phyloP scores from a whole-genome alignment of 2,329 filamentous ascomycete species.

The Apiospora malaysiana region DNA sequence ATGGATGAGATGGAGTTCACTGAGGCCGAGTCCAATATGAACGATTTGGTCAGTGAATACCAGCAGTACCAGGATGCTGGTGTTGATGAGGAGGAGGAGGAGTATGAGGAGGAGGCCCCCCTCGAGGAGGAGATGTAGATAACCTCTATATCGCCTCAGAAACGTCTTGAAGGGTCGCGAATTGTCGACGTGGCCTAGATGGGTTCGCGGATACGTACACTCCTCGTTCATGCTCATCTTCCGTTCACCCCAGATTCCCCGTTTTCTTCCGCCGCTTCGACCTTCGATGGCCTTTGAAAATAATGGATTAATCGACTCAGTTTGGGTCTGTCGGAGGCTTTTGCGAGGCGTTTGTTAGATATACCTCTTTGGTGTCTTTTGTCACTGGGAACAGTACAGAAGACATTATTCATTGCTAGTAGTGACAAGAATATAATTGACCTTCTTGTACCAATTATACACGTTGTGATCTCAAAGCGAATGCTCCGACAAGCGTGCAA shows the following conservation, averaged over 20 bases:
- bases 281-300: constrained; percentile 33
- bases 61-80: constrained; percentile 99
- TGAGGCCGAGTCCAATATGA: constrained; percentile 99
- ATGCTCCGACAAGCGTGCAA: not conserved
- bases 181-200: constrained; percentile 3
- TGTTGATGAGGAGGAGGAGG: constrained; percentile 96
- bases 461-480: not conserved
- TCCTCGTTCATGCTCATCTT: constrained; percentile 22
- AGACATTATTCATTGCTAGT: constrained; percentile 38
- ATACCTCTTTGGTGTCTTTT: constrained; percentile 39
- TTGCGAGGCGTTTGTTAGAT: constrained; percentile 38
- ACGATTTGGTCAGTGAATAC: constrained; percentile 99
- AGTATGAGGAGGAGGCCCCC: constrained; percentile 86
- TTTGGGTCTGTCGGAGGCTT: constrained; percentile 32
- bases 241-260: constrained; percentile 21
- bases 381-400: constrained; percentile 34
- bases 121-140: constrained; percentile 70
- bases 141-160: not conserved
- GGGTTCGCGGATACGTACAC: constrained; percentile 15
- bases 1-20: constrained; percentile 99
- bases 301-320: constrained; percentile 34
- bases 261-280: constrained; percentile 31
- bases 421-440: constrained; percentile 42
- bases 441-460: constrained; percentile 37
- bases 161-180: not conserved